phyloP scores from a whole-genome alignment of 345 rosid genomes.

The Anastatica hierochuntica region DNA sequence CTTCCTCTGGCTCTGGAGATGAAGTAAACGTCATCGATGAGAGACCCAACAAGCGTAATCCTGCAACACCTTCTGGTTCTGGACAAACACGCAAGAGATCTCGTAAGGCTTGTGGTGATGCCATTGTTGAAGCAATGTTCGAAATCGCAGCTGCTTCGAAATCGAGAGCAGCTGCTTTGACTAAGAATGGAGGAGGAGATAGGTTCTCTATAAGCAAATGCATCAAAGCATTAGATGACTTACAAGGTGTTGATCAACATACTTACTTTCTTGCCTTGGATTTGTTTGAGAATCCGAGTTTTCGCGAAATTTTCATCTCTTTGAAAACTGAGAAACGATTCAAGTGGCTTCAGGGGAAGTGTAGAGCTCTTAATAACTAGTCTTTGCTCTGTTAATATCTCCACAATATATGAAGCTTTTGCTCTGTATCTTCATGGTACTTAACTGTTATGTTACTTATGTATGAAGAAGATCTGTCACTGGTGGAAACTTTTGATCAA shows the following conservation, averaged over 20 bases:
- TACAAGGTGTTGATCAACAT: conserved; percentile 62
- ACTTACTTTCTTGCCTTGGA: conserved; percentile 66
- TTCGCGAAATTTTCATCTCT: conserved; percentile 59
- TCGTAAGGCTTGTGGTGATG: conserved; percentile 69
- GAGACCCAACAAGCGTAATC: conserved; percentile 5
- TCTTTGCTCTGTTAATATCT: too few relatives aligned
- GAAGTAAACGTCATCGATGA: conserved; percentile 14
- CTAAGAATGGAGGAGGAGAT: conserved; percentile 40
- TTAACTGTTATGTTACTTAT: background rate
- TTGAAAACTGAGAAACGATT: conserved; percentile 64
- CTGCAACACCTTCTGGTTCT: conserved; percentile 5
- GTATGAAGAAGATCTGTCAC: too few relatives aligned
- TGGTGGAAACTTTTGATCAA: too few relatives aligned
- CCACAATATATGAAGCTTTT: too few relatives aligned
- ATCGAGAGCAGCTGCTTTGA: conserved; percentile 62
- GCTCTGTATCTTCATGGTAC: background rate
- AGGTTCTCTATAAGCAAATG: conserved; percentile 79
- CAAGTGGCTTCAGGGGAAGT: conserved; percentile 66
- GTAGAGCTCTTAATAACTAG: conserved; percentile 24
- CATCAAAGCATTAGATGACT: conserved; percentile 65
- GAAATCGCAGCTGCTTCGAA: conserved; percentile 82
- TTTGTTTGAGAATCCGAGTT: conserved; percentile 59
- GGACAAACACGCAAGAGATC: conserved; percentile 42
- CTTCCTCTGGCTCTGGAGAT: conserved; percentile 20
- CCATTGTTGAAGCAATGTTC: conserved; percentile 84